These are phyloP conservation scores for Eragrostis tef DNA, from an alignment of 202 grass and related monocot species.

Conservation along the genomic window DNA sequence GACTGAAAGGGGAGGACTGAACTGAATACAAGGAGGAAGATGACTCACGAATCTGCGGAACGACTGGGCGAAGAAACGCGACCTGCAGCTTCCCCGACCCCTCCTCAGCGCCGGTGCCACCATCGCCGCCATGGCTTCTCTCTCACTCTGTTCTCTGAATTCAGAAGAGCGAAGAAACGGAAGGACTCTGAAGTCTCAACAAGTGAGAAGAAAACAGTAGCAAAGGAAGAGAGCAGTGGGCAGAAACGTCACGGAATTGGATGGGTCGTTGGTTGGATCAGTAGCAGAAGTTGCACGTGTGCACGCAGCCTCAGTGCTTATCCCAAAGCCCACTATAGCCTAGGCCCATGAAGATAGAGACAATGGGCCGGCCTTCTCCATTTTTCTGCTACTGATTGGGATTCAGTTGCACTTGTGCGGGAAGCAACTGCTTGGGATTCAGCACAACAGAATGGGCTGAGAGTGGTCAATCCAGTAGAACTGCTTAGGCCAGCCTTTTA, in stretches of 20 bases:
- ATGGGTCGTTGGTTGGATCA: slow-evolving; percentile 3
- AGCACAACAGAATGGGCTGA: background rate
- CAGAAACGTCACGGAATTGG: slow-evolving; percentile 36
- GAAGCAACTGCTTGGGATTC: no score
- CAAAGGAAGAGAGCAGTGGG: background rate
- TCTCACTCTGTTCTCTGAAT: background rate
- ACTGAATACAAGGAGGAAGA: background rate
- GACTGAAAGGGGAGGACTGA: background rate
- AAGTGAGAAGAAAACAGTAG: background rate
- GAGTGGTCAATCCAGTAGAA: background rate
- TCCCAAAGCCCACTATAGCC: background rate
- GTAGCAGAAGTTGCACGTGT: background rate
- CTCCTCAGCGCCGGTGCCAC: slow-evolving; percentile 47
- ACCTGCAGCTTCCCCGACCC: background rate
- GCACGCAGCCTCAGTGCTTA: slow-evolving; percentile 17
- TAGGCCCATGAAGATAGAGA: background rate
- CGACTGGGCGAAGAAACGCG: slow-evolving; percentile 1
- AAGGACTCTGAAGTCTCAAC: background rate
- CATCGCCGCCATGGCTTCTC: slow-evolving; percentile 20
- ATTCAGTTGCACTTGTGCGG: no score
- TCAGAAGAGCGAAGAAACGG: background rate
- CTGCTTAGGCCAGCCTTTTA: background rate
- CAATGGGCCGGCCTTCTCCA: background rate
- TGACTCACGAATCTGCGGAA: slow-evolving; percentile 52
- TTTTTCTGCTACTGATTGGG: no score